These are phyloP conservation scores for Chlorella variabilis DNA, from an alignment of 163 green algal genomes.

Conservation along the genomic window DNA sequence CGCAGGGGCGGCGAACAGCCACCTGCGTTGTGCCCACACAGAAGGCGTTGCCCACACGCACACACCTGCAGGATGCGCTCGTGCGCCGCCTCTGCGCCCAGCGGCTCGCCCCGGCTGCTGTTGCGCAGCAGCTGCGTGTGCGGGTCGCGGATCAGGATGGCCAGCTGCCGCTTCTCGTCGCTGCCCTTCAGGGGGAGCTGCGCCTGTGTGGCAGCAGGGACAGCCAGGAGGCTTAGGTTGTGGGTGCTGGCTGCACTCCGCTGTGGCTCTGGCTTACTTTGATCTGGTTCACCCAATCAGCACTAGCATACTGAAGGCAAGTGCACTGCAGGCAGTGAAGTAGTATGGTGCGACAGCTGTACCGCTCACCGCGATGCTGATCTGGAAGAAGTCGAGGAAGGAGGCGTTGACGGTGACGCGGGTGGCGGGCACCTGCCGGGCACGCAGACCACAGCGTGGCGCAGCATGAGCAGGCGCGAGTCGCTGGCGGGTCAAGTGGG, in stretches of 20 bases:
- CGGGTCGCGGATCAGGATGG: slow-evolving; percentile 16
- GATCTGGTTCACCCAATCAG: no score
- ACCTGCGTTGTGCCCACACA: no score
- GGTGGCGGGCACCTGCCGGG: background rate
- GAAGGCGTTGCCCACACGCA: no score
- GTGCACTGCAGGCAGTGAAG: no score
- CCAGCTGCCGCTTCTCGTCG: background rate
- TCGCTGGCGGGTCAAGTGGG: no score
- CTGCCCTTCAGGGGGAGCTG: background rate
- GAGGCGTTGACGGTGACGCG: background rate
- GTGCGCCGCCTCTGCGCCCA: slow-evolving; percentile 4
- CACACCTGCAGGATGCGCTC: slow-evolving; percentile 11
- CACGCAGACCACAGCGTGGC: background rate
- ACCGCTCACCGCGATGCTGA: slow-evolving; percentile 5
- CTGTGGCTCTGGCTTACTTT: no score
- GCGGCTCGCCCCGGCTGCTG: background rate
- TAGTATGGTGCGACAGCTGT: no score
- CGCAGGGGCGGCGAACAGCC: no score
- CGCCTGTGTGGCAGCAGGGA: background rate
- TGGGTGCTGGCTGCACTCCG: no score
- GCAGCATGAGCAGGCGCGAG: no score
- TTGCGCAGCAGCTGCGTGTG: background rate
- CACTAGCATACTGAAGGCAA: no score
- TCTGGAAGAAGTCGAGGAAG: slow-evolving; percentile 1
- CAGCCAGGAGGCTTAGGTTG: no score